phyloP scores from a whole-genome alignment of 1,284 basidiomycete genomes.

The Lentinus polychrous region DNA sequence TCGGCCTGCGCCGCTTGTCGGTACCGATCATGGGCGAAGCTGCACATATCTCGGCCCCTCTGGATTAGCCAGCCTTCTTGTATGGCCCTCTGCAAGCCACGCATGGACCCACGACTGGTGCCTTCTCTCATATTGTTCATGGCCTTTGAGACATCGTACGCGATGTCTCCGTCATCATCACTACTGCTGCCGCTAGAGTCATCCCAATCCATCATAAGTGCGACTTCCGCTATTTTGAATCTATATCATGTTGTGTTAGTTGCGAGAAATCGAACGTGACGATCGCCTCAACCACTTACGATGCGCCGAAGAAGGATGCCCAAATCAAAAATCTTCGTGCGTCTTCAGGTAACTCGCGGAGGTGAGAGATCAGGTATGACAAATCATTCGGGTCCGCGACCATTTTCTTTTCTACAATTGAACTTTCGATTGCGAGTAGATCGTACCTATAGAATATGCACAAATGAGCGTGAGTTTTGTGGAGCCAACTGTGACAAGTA shows the following conservation, averaged over 20 bases:
- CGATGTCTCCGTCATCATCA: conserved; percentile 48
- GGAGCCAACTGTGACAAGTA: conserved; percentile 7
- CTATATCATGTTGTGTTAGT: conserved; percentile 23
- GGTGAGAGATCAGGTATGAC: conserved; percentile 51
- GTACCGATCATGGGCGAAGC: conserved; percentile 66
- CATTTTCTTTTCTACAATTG: conserved; percentile 40
- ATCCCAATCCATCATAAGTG: conserved; percentile 66
- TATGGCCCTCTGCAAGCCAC: conserved; percentile 57
- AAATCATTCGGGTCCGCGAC: conserved; percentile 52
- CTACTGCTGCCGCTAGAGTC: conserved; percentile 42
- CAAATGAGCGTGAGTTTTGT: background rate
- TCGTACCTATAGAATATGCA: conserved; percentile 37
- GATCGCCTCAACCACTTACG: conserved; percentile 31
- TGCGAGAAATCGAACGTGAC: background rate
- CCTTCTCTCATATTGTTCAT: conserved; percentile 34
- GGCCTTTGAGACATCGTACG: conserved; percentile 45
- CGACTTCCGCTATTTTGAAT: conserved; percentile 65
- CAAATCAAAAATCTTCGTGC: conserved; percentile 58
- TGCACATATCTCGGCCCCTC: conserved; percentile 65
- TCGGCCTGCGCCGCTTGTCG: conserved; percentile 61
- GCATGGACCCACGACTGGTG: conserved; percentile 52
- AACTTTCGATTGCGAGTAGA: conserved; percentile 47
- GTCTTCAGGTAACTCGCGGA: conserved; percentile 56
- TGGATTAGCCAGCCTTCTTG: conserved; percentile 67
- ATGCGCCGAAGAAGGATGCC: conserved; percentile 66